Evolutionary conservation across 2,329 filamentous ascomycete genomes (phyloP).

Genomic region (Aspergillus felis): DNA sequence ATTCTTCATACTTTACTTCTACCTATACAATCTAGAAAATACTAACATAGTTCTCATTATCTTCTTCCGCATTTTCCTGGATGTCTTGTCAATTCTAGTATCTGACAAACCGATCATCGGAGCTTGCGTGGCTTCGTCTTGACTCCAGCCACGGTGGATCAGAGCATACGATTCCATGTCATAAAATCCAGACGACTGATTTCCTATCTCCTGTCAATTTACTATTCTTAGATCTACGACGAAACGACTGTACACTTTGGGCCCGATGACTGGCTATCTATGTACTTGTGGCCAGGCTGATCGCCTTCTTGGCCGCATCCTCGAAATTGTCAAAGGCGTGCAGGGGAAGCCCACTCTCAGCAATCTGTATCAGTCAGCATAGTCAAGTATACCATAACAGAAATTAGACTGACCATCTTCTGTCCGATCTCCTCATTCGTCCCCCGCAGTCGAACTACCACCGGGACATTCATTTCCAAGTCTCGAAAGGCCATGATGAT

Average conservation of each 20-base stretch:
- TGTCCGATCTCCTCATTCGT: conserved; percentile 70
- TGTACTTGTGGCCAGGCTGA: conserved; percentile 48
- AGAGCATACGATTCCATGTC: neutral
- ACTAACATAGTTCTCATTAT: neutral
- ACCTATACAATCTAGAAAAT: neutral
- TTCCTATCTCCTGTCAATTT: neutral
- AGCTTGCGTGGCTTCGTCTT: neutral
- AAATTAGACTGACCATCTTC: conserved; percentile 49
- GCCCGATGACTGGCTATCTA: neutral
- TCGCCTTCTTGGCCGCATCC: conserved; percentile 64
- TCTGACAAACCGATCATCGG: neutral
- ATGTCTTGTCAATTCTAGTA: neutral
- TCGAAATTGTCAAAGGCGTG: conserved; percentile 72
- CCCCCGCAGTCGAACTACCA: conserved; percentile 72
- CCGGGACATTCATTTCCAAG: conserved; percentile 61
- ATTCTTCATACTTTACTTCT: neutral
- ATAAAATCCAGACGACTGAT: neutral
- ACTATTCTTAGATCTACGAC: neutral
- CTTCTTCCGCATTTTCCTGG: neutral
- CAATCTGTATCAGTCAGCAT: conserved; percentile 45
- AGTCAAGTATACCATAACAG: conserved; percentile 1
- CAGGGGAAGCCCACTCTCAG: conserved; percentile 62
- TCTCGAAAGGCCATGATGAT: conserved; percentile 70
- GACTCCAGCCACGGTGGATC: neutral
- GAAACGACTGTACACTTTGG: too few species aligned